Base-by-base conservation (phyloP, 2,329 filamentous ascomycete genomes). In the Peltaster fructicola region DNA sequence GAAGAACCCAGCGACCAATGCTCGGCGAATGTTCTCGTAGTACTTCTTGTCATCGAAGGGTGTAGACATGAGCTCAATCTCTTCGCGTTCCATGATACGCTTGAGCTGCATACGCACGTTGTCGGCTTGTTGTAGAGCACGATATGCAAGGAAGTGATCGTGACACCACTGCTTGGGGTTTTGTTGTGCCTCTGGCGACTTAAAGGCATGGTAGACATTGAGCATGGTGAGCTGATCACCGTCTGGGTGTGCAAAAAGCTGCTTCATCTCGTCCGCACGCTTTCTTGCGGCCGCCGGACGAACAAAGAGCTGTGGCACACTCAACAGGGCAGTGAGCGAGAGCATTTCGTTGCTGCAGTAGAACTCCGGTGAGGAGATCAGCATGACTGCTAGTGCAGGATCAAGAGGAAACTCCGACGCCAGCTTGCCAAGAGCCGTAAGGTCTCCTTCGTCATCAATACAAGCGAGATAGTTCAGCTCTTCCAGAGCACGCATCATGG, bases 271-370 rank as follows among this genome's bases (percentile, higher is more conserved):
- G 48, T 98, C 88, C 22, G 88, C 88, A 22, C 79, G 75, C 56
- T 91, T 90, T 33, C 84, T 73, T 39, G 79, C 74, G 43, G 68
- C 71, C 23, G 78, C 76, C 1, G 88, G 88, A 6, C 88, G 79
- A 15, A 91, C 69, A 48, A 92, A 98, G 31, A 95, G 70, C 48
- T 93, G 80, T 1, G 88, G 88, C 7, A 95, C 88, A 0, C 85
- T 95, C 11, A 98, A 69, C 7, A 98, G 68, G 1, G 88, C 77
- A 1, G 84, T 92, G 41, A 98, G 77, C 20, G 88, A 95, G 8
- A 98, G 65, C 19, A 98, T 88, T 59, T 98, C 88, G 53, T 95
- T 95, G 22, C 84, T 92, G 63, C 88, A 98, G 58, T 88, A 91
- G 54, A 98, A 98, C 47, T 98, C 88, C 7, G 88, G 85, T 6